Conservation (phyloP, 768 basidiomycete species). For the Termitomyces sp. region DNA sequence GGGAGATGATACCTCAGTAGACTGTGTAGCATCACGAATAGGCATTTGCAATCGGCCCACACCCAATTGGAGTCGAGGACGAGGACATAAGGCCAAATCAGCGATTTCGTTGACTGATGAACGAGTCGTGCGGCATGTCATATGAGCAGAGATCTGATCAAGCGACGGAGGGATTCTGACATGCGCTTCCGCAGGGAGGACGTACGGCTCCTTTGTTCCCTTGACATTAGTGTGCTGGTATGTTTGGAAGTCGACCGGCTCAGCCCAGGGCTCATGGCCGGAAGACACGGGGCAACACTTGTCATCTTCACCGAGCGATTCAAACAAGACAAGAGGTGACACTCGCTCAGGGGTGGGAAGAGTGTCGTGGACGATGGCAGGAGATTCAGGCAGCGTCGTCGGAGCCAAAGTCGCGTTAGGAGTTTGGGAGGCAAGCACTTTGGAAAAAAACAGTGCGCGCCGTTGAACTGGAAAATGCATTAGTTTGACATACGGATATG, state of each 20-base stretch:
- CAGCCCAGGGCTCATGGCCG: constrained; percentile 48
- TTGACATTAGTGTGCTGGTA: constrained; percentile 21
- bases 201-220: not conserved
- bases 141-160: constrained; percentile 68
- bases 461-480: constrained; percentile 54
- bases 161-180: constrained; percentile 53
- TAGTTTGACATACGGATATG: not conserved
- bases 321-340: constrained; percentile 58
- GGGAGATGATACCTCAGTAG: constrained; percentile 26
- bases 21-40: constrained; percentile 23
- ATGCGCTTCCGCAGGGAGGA: not conserved
- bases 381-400: constrained; percentile 66
- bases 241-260: constrained; percentile 60
- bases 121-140: constrained; percentile 35
- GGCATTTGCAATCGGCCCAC: constrained; percentile 42
- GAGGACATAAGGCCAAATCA: constrained; percentile 25
- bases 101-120: constrained; percentile 16
- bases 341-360: constrained; percentile 65
- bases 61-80: constrained; percentile 24
- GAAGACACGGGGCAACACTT: constrained; percentile 19
- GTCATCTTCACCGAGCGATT: constrained; percentile 36
- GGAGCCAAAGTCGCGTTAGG: constrained; percentile 52
- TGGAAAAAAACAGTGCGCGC: constrained; percentile 71
- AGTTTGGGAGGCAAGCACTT: constrained; percentile 62
- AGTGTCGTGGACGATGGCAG: constrained; percentile 61